Evolutionary conservation across 371 early-diverging fungal species (phyloP).

Genomic region (Mortierella sp.): DNA sequence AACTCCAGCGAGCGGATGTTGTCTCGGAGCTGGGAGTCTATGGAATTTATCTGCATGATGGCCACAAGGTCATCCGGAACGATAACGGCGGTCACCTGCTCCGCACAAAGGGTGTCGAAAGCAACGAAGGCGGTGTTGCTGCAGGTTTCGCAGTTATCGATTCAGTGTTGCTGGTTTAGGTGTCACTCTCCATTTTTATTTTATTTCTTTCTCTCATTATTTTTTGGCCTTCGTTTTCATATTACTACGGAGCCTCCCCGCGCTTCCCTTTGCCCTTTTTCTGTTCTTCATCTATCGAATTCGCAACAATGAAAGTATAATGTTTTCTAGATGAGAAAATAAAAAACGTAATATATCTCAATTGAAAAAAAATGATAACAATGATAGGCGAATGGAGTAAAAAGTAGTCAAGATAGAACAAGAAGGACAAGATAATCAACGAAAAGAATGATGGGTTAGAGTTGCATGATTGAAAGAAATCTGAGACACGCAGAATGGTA

Average conservation of each 20-base stretch:
- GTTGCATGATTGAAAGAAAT: neutral
- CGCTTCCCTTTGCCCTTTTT: neutral
- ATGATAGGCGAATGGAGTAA: no score
- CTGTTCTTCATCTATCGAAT: no score
- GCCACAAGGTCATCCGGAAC: slow-evolving; percentile 79
- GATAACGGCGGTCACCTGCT: slow-evolving; percentile 91
- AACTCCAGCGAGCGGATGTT: slow-evolving; percentile 79
- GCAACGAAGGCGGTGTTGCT: slow-evolving; percentile 97
- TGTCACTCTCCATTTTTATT: neutral
- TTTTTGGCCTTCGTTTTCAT: neutral
- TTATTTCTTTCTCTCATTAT: neutral
- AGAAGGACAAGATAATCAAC: neutral
- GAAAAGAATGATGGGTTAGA: neutral
- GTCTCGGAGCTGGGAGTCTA: slow-evolving; percentile 96
- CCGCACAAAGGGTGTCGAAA: slow-evolving; percentile 88
- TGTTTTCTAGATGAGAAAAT: neutral
- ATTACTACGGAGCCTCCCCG: no score
- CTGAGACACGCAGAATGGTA: neutral
- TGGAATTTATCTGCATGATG: slow-evolving; percentile 88
- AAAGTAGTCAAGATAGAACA: no score
- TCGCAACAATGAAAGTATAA: neutral
- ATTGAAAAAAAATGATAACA: neutral
- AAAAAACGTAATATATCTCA: neutral
- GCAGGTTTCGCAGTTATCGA: slow-evolving; percentile 99
- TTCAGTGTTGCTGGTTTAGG: slow-evolving; percentile 80